These are phyloP conservation scores for Mucor ambiguus DNA, from an alignment of 371 early-diverging fungal genomes.

Conservation along the genomic window DNA sequence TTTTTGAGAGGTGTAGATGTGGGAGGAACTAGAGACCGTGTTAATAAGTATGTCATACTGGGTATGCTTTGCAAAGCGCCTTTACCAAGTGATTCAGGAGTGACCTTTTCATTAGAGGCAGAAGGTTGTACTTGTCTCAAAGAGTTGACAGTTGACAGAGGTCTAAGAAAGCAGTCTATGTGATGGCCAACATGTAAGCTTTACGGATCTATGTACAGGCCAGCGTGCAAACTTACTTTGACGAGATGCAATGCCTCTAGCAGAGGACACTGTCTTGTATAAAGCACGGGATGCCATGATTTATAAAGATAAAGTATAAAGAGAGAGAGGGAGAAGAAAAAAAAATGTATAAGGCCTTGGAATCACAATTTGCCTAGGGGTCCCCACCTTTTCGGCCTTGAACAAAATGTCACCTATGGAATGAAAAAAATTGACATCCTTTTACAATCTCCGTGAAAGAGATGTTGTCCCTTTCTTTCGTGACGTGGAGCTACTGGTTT, in stretches of 20 bases:
- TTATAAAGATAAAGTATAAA: neutral
- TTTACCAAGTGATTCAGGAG: conserved; percentile 27
- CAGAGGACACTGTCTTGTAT: conserved; percentile 10
- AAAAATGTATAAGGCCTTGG: neutral
- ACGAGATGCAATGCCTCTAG: conserved; percentile 13
- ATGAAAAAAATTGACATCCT: conserved; percentile 2
- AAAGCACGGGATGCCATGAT: conserved; percentile 25
- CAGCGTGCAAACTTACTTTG: conserved; percentile 13
- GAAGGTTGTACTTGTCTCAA: conserved; percentile 16
- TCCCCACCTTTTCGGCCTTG: conserved; percentile 14
- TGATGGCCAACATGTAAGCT: neutral
- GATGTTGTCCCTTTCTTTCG: neutral
- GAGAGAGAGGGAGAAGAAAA: neutral
- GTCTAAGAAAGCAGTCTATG: conserved; percentile 15
- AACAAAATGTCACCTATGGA: neutral
- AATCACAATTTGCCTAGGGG: conserved; percentile 14
- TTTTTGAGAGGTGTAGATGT: conserved; percentile 31
- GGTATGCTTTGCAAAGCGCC: neutral
- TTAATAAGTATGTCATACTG: neutral
- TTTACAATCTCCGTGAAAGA: conserved; percentile 1
- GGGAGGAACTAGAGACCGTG: conserved; percentile 11
- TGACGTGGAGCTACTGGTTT: neutral
- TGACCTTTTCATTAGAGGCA: conserved; percentile 5
- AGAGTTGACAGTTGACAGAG: conserved; percentile 18
- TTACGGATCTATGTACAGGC: neutral